Evolutionary conservation across 345 rosid genomes (phyloP).

Genomic region (Combretum micranthum): DNA sequence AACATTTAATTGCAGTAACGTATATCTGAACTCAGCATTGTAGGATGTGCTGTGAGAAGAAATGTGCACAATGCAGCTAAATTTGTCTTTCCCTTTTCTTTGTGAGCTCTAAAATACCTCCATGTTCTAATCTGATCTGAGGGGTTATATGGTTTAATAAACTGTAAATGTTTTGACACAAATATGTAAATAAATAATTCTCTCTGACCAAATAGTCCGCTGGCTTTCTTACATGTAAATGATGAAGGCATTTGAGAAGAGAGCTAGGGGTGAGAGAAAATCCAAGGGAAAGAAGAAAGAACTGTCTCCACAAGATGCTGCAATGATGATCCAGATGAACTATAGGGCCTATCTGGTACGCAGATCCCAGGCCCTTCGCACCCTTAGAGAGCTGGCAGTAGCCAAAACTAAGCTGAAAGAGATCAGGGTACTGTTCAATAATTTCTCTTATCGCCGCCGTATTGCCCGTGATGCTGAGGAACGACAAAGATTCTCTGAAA

Average conservation of each 20-base stretch:
- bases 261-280: slow-evolving; percentile 4
- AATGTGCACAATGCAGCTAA: too few relatives aligned
- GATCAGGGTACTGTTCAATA: slow-evolving; percentile 65
- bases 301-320: slow-evolving; percentile 70
- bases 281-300: slow-evolving; percentile 76
- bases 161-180: too few relatives aligned
- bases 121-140: too few relatives aligned
- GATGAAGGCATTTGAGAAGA: slow-evolving; percentile 65
- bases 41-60: too few relatives aligned
- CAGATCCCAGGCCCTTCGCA: slow-evolving; percentile 73
- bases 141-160: too few relatives aligned
- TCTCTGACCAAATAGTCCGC: too few relatives aligned
- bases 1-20: too few relatives aligned
- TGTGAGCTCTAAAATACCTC: too few relatives aligned
- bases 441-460: slow-evolving; percentile 73
- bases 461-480: slow-evolving; percentile 73
- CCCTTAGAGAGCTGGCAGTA: slow-evolving; percentile 83
- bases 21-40: too few relatives aligned
- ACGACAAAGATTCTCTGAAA: slow-evolving; percentile 74
- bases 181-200: too few relatives aligned
- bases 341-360: slow-evolving; percentile 79
- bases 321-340: slow-evolving; percentile 66
- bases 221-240: too few relatives aligned
- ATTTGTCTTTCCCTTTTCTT: too few relatives aligned
- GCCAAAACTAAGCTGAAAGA: slow-evolving; percentile 92